phyloP scores from a whole-genome alignment of 805 yeast genomes.

The Metschnikowia baotianmanensis region DNA sequence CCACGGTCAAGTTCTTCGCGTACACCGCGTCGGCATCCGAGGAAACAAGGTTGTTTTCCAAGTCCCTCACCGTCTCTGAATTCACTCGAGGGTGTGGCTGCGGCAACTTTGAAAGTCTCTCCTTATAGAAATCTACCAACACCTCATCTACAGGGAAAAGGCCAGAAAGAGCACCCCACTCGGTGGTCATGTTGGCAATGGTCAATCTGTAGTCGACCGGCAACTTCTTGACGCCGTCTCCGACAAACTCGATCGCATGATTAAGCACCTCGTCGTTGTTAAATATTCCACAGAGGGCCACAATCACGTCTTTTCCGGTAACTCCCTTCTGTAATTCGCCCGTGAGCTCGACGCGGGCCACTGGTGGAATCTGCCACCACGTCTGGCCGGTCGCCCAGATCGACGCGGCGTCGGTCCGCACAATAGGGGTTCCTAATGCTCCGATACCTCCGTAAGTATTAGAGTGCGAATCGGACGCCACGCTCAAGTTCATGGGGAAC shows the following conservation, averaged over 20 bases:
- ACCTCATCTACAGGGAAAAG: constrained; percentile 92
- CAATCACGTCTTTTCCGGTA: constrained; percentile 95
- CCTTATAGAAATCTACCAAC: constrained; percentile 72
- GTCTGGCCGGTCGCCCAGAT: constrained; percentile 99
- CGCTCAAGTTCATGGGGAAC: constrained; percentile 88
- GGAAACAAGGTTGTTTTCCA: constrained; percentile 41
- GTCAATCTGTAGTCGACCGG: constrained; percentile 53
- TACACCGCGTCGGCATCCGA: constrained; percentile 81
- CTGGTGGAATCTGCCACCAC: constrained; percentile 99
- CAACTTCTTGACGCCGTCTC: constrained; percentile 68
- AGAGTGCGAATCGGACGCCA: constrained; percentile 97
- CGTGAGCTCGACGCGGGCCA: constrained; percentile 84
- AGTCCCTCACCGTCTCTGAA: constrained; percentile 49
- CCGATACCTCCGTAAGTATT: constrained; percentile 98
- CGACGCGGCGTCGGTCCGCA: constrained; percentile 97
- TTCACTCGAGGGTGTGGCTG: constrained; percentile 85
- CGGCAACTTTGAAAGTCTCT: constrained; percentile 55
- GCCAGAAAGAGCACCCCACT: constrained; percentile 74
- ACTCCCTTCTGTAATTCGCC: constrained; percentile 84
- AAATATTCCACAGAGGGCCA: constrained; percentile 90
- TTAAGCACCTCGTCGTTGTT: constrained; percentile 90
- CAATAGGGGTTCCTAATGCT: constrained; percentile 94
- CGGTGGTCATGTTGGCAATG: constrained; percentile 25
- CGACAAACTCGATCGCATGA: constrained; percentile 92
- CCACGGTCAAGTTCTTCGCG: constrained; percentile 84